Percentiles rank a stretch among this genome's conserved stretches.
phyloP scores from a whole-genome alignment of 2,329 filamentous ascomycete species.

The Xylariaceae sp. region DNA sequence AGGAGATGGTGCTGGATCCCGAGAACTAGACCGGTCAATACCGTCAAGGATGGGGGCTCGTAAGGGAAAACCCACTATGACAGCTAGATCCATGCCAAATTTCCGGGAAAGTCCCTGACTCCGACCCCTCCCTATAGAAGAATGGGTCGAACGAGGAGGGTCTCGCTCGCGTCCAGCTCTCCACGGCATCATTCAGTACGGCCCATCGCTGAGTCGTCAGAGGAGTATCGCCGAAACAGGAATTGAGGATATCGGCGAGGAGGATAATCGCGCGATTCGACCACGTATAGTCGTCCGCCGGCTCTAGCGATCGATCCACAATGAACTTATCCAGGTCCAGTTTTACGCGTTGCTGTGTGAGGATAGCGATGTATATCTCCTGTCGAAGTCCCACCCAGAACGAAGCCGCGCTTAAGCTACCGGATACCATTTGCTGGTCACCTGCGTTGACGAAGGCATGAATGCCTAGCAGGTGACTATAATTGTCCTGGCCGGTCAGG shows the following conservation, averaged over 20 bases:
- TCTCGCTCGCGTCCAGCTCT: constrained; percentile 42
- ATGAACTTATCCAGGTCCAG: constrained; percentile 47
- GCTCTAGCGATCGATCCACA: constrained; percentile 45
- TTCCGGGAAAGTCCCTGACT: constrained; percentile 48
- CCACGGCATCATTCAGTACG: constrained; percentile 41
- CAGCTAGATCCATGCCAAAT: constrained; percentile 53
- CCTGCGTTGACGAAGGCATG: constrained; percentile 43
- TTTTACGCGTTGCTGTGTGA: constrained; percentile 41
- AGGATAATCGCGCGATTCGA: constrained; percentile 57
- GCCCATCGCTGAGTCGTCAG: constrained; percentile 37
- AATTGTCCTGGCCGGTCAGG: constrained; percentile 39
- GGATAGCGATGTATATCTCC: constrained; percentile 53
- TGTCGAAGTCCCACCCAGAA: constrained; percentile 56
- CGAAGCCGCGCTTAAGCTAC: constrained; percentile 45
- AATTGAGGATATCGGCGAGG: constrained; percentile 59
- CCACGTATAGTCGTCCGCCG: constrained; percentile 50
- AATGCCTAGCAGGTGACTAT: constrained; percentile 44
- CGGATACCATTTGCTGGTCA: constrained; percentile 37
- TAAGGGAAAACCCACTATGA: constrained; percentile 37
- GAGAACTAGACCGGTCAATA: constrained; percentile 39
- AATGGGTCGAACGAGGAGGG: constrained; percentile 52
- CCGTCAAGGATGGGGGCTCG: not conserved
- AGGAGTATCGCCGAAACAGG: constrained; percentile 48
- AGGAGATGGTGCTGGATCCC: constrained; percentile 57
- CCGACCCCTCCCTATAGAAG: constrained; percentile 38